Evolutionary conservation across 306 rosid species (phyloP).

Genomic region (Cicer cuneatum): DNA sequence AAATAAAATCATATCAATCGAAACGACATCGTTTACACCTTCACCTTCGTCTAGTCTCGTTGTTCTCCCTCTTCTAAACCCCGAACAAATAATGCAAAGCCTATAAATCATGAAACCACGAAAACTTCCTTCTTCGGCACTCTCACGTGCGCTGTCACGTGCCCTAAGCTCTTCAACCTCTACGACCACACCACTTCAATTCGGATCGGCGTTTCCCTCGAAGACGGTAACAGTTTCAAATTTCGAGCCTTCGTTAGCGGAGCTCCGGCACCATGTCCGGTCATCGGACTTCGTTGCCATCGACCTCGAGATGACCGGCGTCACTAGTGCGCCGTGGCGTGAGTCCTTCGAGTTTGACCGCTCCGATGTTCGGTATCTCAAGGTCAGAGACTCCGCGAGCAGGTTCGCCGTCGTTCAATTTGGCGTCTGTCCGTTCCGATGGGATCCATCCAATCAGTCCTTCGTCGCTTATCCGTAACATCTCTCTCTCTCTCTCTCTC

Average conservation of each 20-base stretch:
- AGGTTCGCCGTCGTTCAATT: conserved; percentile 89
- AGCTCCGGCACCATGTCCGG: conserved; percentile 71
- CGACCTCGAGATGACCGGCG: conserved; percentile 94
- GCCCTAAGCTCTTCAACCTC: conserved; percentile 44
- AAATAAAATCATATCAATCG: neutral
- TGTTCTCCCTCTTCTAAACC: conserved; percentile 45
- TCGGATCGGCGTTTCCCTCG: conserved; percentile 56
- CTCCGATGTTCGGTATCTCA: conserved; percentile 81
- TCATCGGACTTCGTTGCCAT: conserved; percentile 86
- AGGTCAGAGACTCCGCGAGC: conserved; percentile 85
- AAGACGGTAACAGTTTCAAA: conserved; percentile 80
- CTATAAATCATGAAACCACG: conserved; percentile 42
- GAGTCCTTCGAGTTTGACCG: conserved; percentile 83
- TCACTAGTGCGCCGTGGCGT: conserved; percentile 96
- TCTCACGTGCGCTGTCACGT: conserved; percentile 68
- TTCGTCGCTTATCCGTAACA: conserved; percentile 83
- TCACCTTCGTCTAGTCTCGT: neutral
- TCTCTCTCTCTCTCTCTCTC: neutral
- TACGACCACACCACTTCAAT: conserved; percentile 39
- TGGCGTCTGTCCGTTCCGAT: conserved; percentile 93
- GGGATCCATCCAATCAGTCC: conserved; percentile 65
- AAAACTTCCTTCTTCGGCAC: conserved; percentile 37
- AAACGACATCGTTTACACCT: conserved; percentile 8
- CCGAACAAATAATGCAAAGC: conserved; percentile 13
- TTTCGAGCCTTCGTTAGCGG: conserved; percentile 70